phyloP scores from a whole-genome alignment of 257 asterid species.

The Plantago elongata region DNA sequence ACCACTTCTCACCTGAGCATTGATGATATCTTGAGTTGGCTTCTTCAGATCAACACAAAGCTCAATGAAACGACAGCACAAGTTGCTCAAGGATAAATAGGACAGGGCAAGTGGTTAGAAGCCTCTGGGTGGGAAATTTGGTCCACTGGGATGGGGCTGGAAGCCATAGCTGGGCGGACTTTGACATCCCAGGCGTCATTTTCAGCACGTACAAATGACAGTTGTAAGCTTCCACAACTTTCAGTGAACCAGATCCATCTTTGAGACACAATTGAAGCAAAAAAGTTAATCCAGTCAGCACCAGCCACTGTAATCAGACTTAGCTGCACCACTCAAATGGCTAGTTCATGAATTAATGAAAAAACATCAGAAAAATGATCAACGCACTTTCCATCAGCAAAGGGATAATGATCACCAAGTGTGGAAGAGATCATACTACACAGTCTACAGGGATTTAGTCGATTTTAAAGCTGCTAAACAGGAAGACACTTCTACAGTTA shows the following conservation, averaged over 20 bases:
- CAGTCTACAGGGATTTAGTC: too few relatives aligned
- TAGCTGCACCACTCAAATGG: background rate
- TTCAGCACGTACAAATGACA: background rate
- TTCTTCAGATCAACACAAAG: background rate
- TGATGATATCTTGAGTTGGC: background rate
- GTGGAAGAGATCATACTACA: too few relatives aligned
- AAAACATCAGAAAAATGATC: too few relatives aligned
- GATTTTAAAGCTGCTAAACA: too few relatives aligned
- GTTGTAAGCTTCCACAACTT: conserved; percentile 1
- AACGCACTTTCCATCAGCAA: too few relatives aligned
- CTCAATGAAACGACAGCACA: background rate
- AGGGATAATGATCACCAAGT: too few relatives aligned
- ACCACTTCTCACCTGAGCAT: conserved; percentile 3
- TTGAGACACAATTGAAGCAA: background rate
- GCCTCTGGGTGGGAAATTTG: too few relatives aligned
- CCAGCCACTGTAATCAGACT: conserved; percentile 6
- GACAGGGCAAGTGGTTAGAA: too few relatives aligned
- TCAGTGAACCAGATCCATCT: background rate
- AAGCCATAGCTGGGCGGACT: too few relatives aligned
- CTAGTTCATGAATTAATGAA: background rate
- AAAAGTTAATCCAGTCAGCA: background rate
- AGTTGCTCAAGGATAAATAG: too few relatives aligned
- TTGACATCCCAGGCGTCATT: background rate
- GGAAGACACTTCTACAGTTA: too few relatives aligned
- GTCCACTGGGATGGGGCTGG: too few relatives aligned